A percentile compares a stretch with the other conserved stretches of the same genome.
Conservation (phyloP, 768 basidiomycete species). For the Pleurotus tuoliensis region DNA sequence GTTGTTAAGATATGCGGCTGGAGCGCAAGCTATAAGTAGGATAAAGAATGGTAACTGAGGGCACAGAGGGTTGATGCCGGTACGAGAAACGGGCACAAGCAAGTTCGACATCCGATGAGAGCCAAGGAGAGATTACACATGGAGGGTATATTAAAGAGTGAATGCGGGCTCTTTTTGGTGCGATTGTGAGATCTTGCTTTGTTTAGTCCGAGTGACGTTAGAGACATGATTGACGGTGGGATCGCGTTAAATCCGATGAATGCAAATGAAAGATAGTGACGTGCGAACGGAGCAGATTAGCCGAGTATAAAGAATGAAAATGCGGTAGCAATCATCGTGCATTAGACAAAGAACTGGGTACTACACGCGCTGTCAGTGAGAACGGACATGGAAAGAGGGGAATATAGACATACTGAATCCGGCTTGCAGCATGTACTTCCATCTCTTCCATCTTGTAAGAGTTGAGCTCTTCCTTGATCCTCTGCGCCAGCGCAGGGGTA, state of each 20-base stretch:
- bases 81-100: background rate
- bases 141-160: constrained; percentile 6
- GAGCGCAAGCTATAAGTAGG: constrained; percentile 1
- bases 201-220: constrained; percentile 1
- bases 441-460: constrained; percentile 99
- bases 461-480: constrained; percentile 98
- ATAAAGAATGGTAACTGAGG: constrained; percentile 5
- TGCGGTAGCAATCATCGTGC: background rate
- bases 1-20: constrained; percentile 5
- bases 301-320: constrained; percentile 1
- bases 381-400: background rate
- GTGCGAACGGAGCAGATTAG: background rate
- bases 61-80: background rate
- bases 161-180: constrained; percentile 3
- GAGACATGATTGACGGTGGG: constrained; percentile 1
- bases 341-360: constrained; percentile 16
- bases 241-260: constrained; percentile 5
- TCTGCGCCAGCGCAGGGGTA: constrained; percentile 91
- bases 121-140: background rate
- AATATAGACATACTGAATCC: constrained; percentile 71
- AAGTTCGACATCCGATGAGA: constrained; percentile 2
- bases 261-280: constrained; percentile 3
- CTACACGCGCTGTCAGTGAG: background rate
- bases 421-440: constrained; percentile 94
- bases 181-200: constrained; percentile 1